phyloP scores from a whole-genome alignment of 2,329 filamentous ascomycete genomes.

The Ampelomyces quisqualis region DNA sequence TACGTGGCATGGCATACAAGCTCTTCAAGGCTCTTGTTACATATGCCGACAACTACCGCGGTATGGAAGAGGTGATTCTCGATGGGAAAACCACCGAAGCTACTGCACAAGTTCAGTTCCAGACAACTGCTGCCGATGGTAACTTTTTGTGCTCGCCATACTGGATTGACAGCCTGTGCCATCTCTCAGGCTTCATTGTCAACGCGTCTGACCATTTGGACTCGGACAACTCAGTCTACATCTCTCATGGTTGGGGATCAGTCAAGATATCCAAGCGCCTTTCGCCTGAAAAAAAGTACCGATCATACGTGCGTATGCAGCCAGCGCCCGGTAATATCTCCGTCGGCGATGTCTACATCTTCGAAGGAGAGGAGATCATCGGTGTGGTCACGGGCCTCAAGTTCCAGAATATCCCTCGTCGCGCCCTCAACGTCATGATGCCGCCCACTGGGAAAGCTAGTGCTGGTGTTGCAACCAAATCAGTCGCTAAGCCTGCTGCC shows the following conservation, averaged over 20 bases:
- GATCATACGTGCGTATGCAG: slow-evolving; percentile 64
- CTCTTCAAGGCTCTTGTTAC: slow-evolving; percentile 61
- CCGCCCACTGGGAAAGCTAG: slow-evolving; percentile 57
- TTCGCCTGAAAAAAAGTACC: slow-evolving; percentile 55
- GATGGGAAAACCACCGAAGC: slow-evolving; percentile 59
- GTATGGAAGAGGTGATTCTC: slow-evolving; percentile 60
- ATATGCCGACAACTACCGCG: slow-evolving; percentile 58
- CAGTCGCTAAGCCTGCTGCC: slow-evolving; percentile 38
- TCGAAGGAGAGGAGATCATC: slow-evolving; percentile 60
- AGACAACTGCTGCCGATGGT: slow-evolving; percentile 55
- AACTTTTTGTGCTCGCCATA: slow-evolving; percentile 61
- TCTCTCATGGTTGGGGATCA: slow-evolving; percentile 63
- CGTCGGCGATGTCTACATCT: slow-evolving; percentile 61
- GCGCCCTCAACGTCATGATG: slow-evolving; percentile 65
- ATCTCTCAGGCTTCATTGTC: slow-evolving; percentile 61
- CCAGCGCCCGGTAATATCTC: slow-evolving; percentile 56
- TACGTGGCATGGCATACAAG: slow-evolving; percentile 77
- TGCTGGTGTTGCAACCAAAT: slow-evolving; percentile 30
- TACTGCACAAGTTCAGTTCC: slow-evolving; percentile 56
- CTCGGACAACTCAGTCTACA: slow-evolving; percentile 61
- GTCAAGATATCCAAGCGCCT: slow-evolving; percentile 59
- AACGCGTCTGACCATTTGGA: slow-evolving; percentile 61
- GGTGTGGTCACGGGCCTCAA: slow-evolving; percentile 63
- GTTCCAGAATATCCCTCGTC: slow-evolving; percentile 67
- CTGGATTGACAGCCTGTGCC: slow-evolving; percentile 60